phyloP scores from a whole-genome alignment of 2,329 filamentous ascomycete genomes.

The Xylariomycetidae sp. region DNA sequence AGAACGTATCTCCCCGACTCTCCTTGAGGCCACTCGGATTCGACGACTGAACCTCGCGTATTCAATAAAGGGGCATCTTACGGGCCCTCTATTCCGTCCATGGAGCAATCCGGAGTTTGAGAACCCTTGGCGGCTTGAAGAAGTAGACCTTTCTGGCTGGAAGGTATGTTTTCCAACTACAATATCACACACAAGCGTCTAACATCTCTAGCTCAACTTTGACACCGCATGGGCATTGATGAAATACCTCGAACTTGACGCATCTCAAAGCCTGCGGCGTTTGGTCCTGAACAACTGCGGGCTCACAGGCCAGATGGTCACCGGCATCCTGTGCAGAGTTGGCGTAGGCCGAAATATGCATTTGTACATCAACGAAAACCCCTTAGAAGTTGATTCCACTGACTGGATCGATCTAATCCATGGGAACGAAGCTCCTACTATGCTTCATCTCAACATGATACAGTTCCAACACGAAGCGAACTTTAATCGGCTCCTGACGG shows the following conservation, averaged over 20 bases:
- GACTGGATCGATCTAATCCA: slow-evolving; percentile 45
- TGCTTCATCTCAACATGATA: slow-evolving; percentile 52
- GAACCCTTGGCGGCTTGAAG: slow-evolving; percentile 41
- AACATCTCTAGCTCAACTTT: slow-evolving; percentile 38
- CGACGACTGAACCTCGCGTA: slow-evolving; percentile 46
- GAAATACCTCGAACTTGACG: slow-evolving; percentile 37
- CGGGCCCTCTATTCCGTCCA: slow-evolving; percentile 41
- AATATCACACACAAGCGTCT: slow-evolving; percentile 2
- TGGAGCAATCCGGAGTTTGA: slow-evolving; percentile 33
- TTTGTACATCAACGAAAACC: slow-evolving; percentile 47
- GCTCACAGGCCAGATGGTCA: slow-evolving; percentile 45
- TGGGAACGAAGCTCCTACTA: slow-evolving; percentile 42
- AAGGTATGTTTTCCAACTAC: slow-evolving; percentile 33
- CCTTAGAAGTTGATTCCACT: slow-evolving; percentile 47
- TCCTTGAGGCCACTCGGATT: slow-evolving; percentile 39
- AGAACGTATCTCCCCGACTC: slow-evolving; percentile 38
- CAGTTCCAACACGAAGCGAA: slow-evolving; percentile 48
- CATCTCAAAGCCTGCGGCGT: slow-evolving; percentile 36
- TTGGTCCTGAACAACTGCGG: slow-evolving; percentile 49
- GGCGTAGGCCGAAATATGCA: slow-evolving; percentile 43
- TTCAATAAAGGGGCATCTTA: slow-evolving; percentile 42
- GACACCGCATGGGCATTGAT: slow-evolving; percentile 43
- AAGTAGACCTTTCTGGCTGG: slow-evolving; percentile 51
- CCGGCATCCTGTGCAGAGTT: slow-evolving; percentile 46
- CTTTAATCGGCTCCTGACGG: slow-evolving; percentile 46